phyloP scores from a whole-genome alignment of 2,329 filamentous ascomycete species.

The Sporothrix sp. region DNA sequence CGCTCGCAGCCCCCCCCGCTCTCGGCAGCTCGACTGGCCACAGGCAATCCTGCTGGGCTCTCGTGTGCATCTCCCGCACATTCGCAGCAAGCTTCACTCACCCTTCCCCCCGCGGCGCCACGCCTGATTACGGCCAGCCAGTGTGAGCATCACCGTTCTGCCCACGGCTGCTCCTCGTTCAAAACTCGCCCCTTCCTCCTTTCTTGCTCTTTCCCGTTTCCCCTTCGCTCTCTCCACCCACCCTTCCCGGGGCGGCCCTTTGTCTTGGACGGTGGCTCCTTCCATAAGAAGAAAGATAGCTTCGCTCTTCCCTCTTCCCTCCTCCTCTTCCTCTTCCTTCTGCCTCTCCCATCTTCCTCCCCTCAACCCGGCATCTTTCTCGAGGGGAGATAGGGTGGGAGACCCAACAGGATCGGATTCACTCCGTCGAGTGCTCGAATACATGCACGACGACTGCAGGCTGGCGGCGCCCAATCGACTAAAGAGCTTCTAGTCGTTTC shows the following conservation, averaged over 20 bases:
- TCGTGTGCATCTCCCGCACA: not conserved
- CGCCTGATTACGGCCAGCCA: not conserved
- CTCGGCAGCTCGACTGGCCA: conserved; percentile 1
- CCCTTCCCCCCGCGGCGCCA: not conserved
- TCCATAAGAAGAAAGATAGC: not conserved
- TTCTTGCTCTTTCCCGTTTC: not conserved
- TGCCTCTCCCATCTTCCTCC: not conserved
- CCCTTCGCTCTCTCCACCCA: conserved; percentile 3
- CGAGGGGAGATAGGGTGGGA: not conserved
- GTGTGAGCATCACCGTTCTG: conserved; percentile 1
- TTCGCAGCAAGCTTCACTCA: not conserved
- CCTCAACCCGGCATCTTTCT: not conserved
- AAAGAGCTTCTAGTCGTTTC: not conserved
- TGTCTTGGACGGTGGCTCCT: not conserved
- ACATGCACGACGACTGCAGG: not conserved
- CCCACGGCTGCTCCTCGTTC: not conserved
- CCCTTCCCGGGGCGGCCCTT: conserved; percentile 1
- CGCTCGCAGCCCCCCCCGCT: not conserved
- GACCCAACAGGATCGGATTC: not conserved
- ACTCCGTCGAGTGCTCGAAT: not conserved
- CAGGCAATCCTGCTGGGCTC: not conserved
- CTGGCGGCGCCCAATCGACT: not conserved
- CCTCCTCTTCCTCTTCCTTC: not conserved
- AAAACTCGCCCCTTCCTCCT: too few relatives aligned
- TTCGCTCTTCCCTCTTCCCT: not conserved